phyloP scores from a whole-genome alignment of 164 flowering plant genomes.

The Platanus orientalis region DNA sequence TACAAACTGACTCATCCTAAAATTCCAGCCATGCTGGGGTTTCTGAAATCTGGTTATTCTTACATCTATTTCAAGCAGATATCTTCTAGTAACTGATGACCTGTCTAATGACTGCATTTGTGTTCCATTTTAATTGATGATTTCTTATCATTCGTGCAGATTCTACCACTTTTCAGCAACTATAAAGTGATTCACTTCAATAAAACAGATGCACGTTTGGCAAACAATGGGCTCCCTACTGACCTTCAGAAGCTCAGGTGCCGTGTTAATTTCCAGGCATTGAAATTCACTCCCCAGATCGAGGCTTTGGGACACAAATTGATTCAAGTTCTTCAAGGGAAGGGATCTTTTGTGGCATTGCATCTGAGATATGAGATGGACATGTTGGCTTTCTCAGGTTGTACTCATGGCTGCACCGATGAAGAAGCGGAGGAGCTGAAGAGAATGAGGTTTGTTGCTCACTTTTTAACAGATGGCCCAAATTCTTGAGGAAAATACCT shows the following conservation, averaged over 20 bases:
- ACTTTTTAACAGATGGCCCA: too few relatives aligned
- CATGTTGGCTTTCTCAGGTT: constrained; percentile 95
- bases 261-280: constrained; percentile 77
- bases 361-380: constrained; percentile 97
- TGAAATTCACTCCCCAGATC: constrained; percentile 26
- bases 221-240: constrained; percentile 68
- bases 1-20: too few relatives aligned
- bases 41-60: too few relatives aligned
- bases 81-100: too few relatives aligned
- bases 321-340: constrained; percentile 51
- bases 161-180: constrained; percentile 67
- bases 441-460: constrained; percentile 59
- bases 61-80: too few relatives aligned
- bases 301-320: constrained; percentile 72
- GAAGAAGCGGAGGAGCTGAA: constrained; percentile 82
- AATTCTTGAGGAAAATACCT: not conserved
- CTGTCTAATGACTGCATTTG: too few relatives aligned
- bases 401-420: constrained; percentile 70
- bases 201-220: constrained; percentile 79
- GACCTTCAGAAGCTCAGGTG: constrained; percentile 83
- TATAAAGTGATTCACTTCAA: constrained; percentile 70
- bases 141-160: constrained; percentile 34
- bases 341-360: constrained; percentile 73
- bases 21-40: too few relatives aligned
- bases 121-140: constrained; percentile 1